Percentiles rank a stretch among this genome's conserved stretches.
These are phyloP conservation scores for Musa balbisiana DNA, from an alignment of 202 grass and related monocot species.

Conservation along the genomic window DNA sequence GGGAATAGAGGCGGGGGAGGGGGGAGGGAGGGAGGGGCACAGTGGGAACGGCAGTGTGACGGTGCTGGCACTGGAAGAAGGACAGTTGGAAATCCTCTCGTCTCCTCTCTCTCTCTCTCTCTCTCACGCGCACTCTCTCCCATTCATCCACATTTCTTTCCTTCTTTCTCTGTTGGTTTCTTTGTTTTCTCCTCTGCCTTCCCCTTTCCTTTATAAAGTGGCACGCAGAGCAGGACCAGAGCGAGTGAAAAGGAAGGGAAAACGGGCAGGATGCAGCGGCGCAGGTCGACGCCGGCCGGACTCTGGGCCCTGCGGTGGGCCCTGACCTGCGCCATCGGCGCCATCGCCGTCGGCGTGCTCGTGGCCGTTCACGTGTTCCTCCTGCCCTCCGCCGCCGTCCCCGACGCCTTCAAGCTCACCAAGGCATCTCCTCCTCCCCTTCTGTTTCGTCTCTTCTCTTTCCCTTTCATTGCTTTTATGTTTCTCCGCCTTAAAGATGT, in stretches of 20 bases:
- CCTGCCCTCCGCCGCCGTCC: background rate
- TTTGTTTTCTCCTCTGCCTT: background rate
- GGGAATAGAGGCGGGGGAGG: background rate
- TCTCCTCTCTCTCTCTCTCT: background rate
- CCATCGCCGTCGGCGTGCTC: conserved; percentile 7
- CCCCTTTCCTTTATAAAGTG: background rate
- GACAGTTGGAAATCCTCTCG: background rate
- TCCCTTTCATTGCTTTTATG: background rate
- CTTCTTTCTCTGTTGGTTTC: background rate
- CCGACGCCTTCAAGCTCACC: conserved; percentile 14
- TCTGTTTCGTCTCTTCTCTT: background rate
- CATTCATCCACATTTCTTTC: background rate
- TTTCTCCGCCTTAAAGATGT: background rate
- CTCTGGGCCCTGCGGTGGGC: conserved; percentile 6
- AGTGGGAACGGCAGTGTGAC: background rate
- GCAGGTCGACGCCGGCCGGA: background rate
- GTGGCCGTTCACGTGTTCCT: conserved; percentile 10
- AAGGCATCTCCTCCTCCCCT: background rate
- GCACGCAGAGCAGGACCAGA: background rate
- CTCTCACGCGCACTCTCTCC: background rate
- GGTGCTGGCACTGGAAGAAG: background rate
- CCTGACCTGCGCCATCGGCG: conserved; percentile 10
- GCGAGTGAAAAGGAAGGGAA: background rate
- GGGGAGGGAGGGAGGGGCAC: background rate
- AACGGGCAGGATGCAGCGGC: conserved; percentile 14